Evolutionary conservation across 139 green algal species (phyloP).

Genomic region (Chlamydomonas applanata): DNA sequence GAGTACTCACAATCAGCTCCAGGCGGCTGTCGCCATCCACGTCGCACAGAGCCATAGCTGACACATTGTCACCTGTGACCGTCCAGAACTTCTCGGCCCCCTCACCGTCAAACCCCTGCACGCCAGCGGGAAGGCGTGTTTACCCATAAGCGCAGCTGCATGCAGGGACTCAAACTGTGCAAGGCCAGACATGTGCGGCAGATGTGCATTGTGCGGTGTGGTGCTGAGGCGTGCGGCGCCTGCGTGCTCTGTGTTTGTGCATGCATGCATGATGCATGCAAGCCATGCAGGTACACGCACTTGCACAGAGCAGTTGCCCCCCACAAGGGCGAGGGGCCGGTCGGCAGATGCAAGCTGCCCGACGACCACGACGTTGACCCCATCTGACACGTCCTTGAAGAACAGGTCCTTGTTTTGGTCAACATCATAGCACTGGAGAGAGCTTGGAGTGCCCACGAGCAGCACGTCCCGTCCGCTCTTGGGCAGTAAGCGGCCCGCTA

Average conservation of each 20-base stretch:
- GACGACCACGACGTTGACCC: conserved; percentile 47
- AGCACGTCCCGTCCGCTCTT: conserved; percentile 51
- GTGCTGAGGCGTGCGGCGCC: too few species aligned
- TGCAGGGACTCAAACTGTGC: too few species aligned
- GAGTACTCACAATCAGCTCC: conserved; percentile 57
- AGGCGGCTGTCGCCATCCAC: conserved; percentile 50
- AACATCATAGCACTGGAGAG: conserved; percentile 65
- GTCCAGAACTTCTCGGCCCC: conserved; percentile 73
- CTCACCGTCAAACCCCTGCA: conserved; percentile 51
- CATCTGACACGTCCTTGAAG: conserved; percentile 71
- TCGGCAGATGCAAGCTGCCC: conserved; percentile 29
- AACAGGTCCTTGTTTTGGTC: conserved; percentile 68
- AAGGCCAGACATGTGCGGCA: too few species aligned
- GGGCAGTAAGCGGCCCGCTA: conserved; percentile 29
- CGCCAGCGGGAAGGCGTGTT: too few species aligned
- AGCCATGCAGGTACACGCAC: conserved; percentile 11
- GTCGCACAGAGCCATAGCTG: conserved; percentile 60
- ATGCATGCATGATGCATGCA: background rate
- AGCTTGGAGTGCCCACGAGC: conserved; percentile 50
- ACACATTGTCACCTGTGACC: conserved; percentile 68
- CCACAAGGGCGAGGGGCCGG: conserved; percentile 53
- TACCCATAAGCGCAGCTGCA: background rate
- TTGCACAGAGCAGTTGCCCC: conserved; percentile 69
- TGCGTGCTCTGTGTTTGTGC: too few species aligned
- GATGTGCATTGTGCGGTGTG: too few species aligned